Conservation (phyloP, 2,329 filamentous ascomycete species). For the Grosmannia huntii region DNA sequence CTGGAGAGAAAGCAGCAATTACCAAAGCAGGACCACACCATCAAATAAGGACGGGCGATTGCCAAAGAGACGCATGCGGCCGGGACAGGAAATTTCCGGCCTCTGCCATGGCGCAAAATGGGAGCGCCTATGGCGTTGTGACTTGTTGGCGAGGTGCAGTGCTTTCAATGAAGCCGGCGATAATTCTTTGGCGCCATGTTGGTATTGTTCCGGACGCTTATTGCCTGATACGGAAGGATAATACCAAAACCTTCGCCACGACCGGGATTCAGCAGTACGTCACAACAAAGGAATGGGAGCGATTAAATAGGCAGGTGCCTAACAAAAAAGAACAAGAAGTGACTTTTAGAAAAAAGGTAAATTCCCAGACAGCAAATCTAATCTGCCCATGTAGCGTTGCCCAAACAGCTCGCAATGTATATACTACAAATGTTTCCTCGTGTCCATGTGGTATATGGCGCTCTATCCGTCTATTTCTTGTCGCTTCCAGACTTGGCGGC, state of each 20-base stretch:
- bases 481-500: constrained; percentile 29
- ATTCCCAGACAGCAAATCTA: not conserved
- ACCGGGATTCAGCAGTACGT: not conserved
- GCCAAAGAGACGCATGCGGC: not conserved
- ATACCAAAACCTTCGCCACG: not conserved
- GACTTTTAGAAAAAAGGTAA: not conserved
- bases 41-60: not conserved
- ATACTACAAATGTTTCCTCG: not conserved
- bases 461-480: constrained; percentile 6
- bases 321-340: not conserved
- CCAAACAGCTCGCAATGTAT: not conserved
- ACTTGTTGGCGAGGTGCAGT: not conserved
- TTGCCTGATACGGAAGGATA: not conserved
- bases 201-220: not conserved
- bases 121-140: not conserved
- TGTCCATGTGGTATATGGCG: not conserved
- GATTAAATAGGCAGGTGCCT: not conserved
- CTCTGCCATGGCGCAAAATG: not conserved
- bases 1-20: no score
- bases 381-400: not conserved
- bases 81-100: not conserved
- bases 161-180: not conserved
- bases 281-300: not conserved
- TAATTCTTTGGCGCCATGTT: not conserved
- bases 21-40: not conserved